Evolutionary conservation across 768 basidiomycete genomes (phyloP).

Genomic region (Suillus spraguei): DNA sequence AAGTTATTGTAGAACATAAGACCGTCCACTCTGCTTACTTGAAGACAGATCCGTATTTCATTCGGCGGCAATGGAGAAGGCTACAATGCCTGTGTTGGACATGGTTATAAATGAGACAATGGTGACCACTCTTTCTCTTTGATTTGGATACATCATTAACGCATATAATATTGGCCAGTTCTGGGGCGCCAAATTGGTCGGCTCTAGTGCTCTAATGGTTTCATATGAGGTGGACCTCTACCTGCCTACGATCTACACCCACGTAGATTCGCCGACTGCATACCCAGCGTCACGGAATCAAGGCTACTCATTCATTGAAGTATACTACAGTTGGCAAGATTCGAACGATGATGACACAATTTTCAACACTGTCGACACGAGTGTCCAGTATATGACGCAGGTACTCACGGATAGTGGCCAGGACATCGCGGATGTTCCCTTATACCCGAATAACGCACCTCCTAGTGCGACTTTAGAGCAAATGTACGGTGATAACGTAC

Average conservation of each 20-base stretch:
- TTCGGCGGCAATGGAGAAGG: background rate
- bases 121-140: background rate
- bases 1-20: background rate
- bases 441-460: no score
- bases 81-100: background rate
- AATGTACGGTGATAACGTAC: no score
- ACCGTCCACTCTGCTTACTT: background rate
- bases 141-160: background rate
- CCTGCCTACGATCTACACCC: constrained; percentile 40
- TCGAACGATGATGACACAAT: no score
- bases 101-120: background rate
- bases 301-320: no score
- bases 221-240: constrained; percentile 47
- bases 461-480: no score
- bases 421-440: no score
- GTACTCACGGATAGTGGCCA: no score
- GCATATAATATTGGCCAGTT: background rate
- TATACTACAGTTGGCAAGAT: no score
- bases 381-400: no score
- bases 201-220: constrained; percentile 5
- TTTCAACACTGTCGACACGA: no score
- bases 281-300: no score
- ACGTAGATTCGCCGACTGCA: constrained; percentile 24
- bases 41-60: constrained; percentile 1
- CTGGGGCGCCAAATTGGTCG: background rate